Conservation (phyloP, 371 early-diverging fungal genomes). For the Ordospora pajunii region DNA sequence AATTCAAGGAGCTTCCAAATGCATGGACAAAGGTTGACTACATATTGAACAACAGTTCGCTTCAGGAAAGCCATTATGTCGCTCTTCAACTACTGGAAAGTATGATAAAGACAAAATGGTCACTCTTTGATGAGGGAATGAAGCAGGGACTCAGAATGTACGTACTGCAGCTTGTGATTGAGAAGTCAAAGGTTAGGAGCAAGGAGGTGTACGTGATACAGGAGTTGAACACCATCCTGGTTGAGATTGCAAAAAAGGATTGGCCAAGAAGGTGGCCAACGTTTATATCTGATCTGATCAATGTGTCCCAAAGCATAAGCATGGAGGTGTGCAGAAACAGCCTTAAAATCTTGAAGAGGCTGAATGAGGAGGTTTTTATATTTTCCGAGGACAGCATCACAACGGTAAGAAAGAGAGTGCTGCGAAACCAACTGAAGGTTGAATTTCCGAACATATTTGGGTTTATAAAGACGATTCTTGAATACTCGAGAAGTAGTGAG, state of each 20-base stretch:
- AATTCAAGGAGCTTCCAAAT: constrained; percentile 88
- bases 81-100: constrained; percentile 88
- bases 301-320: constrained; percentile 72
- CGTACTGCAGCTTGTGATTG: constrained; percentile 47
- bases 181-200: constrained; percentile 29
- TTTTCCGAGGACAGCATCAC: constrained; percentile 91
- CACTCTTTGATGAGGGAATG: constrained; percentile 75
- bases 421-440: constrained; percentile 80
- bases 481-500: constrained; percentile 62
- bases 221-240: constrained; percentile 56
- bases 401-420: constrained; percentile 73
- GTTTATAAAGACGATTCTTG: constrained; percentile 82
- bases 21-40: constrained; percentile 86
- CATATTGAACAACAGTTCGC: constrained; percentile 74
- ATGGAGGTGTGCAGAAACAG: constrained; percentile 90
- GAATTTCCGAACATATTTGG: constrained; percentile 88
- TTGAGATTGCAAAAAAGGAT: constrained; percentile 91
- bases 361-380: constrained; percentile 92
- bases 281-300: constrained; percentile 91
- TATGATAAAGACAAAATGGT: constrained; percentile 90
- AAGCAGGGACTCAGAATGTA: constrained; percentile 67
- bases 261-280: constrained; percentile 98
- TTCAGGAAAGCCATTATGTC: constrained; percentile 76
- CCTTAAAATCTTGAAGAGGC: constrained; percentile 79
- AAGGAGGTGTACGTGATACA: constrained; percentile 42